Evolutionary conservation across 1,284 basidiomycete species (phyloP).

Genomic region (Marasmius oreades): DNA sequence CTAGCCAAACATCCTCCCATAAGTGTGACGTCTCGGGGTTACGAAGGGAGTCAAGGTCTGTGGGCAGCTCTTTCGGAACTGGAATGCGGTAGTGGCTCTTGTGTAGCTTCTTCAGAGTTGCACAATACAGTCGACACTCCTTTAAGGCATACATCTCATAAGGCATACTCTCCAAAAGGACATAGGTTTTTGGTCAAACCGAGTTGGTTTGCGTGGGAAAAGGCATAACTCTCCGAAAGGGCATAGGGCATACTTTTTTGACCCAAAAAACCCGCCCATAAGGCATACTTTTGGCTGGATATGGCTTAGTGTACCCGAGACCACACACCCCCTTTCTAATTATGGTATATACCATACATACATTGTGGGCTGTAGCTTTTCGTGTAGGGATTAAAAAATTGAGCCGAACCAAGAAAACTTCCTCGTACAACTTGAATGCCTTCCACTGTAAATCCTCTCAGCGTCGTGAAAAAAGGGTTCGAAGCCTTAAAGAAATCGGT

Average conservation of each 20-base stretch:
- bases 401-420: too few species aligned
- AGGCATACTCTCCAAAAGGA: background rate
- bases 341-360: background rate
- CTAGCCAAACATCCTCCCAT: too few species aligned
- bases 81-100: too few species aligned
- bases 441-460: background rate
- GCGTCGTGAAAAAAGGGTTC: slow-evolving; percentile 1
- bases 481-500: background rate
- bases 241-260: slow-evolving; percentile 15
- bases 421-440: background rate
- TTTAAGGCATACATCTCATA: background rate
- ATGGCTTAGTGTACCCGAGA: background rate
- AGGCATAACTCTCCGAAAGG: slow-evolving; percentile 11
- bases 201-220: background rate
- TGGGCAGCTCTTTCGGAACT: too few species aligned
- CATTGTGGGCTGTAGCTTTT: background rate
- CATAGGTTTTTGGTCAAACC: background rate
- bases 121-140: background rate
- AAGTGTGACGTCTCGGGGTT: too few species aligned
- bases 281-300: background rate
- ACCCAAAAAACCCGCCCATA: slow-evolving; percentile 12
- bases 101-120: too few species aligned
- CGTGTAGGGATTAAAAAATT: background rate
- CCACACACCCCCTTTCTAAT: background rate
- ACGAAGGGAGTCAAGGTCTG: too few species aligned